phyloP scores from a whole-genome alignment of 805 yeast genomes.

The Cyberlindnera mississippiensis region DNA sequence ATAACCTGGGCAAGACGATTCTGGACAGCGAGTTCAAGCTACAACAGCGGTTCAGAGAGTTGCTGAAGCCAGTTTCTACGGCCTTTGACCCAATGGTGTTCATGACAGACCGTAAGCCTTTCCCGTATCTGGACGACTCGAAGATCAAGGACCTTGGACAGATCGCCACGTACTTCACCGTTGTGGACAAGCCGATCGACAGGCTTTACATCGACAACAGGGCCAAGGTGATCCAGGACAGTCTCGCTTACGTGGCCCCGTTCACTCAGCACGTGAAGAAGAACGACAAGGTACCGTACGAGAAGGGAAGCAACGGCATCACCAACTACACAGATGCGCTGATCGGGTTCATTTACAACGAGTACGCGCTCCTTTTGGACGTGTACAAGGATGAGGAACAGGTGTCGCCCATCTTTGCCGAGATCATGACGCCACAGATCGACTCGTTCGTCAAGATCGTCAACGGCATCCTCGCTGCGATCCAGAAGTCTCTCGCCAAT shows the following conservation, averaged over 20 bases:
- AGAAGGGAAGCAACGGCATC: constrained; percentile 59
- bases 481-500: constrained; percentile 39
- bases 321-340: constrained; percentile 49
- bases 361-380: constrained; percentile 43
- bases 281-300: constrained; percentile 47
- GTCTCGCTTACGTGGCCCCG: constrained; percentile 43
- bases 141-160: constrained; percentile 35
- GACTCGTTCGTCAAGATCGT: constrained; percentile 38
- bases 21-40: constrained; percentile 54
- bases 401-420: constrained; percentile 29
- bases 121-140: constrained; percentile 37
- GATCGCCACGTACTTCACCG: constrained; percentile 45
- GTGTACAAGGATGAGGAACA: constrained; percentile 33
- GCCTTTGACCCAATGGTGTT: constrained; percentile 44
- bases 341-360: constrained; percentile 45
- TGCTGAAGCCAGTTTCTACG: constrained; percentile 36
- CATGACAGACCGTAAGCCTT: constrained; percentile 37
- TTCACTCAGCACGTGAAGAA: constrained; percentile 38
- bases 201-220: constrained; percentile 40
- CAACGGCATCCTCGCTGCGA: constrained; percentile 34
- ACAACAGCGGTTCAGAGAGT: constrained; percentile 43
- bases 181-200: constrained; percentile 28
- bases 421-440: constrained; percentile 33
- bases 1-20: constrained; percentile 54
- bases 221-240: constrained; percentile 36